phyloP scores from a whole-genome alignment of 2,329 filamentous ascomycete genomes.

The Paracoccidioides lutzii region DNA sequence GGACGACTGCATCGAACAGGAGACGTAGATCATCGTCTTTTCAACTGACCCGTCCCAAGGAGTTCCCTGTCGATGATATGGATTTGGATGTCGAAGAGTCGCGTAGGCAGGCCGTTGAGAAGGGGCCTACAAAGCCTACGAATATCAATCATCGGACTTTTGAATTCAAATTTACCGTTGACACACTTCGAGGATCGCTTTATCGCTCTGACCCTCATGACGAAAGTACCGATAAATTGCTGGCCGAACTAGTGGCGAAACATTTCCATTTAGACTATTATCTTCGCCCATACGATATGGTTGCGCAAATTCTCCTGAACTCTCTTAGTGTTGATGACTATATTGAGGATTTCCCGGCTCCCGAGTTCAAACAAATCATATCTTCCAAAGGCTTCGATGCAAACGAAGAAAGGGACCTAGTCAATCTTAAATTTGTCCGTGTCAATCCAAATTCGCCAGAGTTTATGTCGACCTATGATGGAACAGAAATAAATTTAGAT shows the following conservation, averaged over 20 bases:
- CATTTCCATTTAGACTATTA: slow-evolving; percentile 80
- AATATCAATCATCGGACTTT: slow-evolving; percentile 83
- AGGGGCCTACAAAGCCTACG: slow-evolving; percentile 37
- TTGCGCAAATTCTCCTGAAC: slow-evolving; percentile 75
- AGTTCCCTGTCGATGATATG: slow-evolving; percentile 63
- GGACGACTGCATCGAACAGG: slow-evolving; percentile 22
- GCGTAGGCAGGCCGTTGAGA: slow-evolving; percentile 18
- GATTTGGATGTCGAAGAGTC: slow-evolving; percentile 45
- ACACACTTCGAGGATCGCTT: slow-evolving; percentile 82
- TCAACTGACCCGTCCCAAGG: slow-evolving; percentile 54
- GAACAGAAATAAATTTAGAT: slow-evolving; percentile 85
- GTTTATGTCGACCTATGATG: slow-evolving; percentile 82
- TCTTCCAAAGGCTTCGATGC: slow-evolving; percentile 65
- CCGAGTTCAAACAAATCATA: slow-evolving; percentile 93
- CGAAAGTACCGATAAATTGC: slow-evolving; percentile 59
- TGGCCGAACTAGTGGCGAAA: slow-evolving; percentile 86
- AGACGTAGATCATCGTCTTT: slow-evolving; percentile 57
- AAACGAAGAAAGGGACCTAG: slow-evolving; percentile 64
- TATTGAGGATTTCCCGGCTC: slow-evolving; percentile 66
- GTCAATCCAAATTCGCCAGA: slow-evolving; percentile 87
- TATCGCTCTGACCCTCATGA: slow-evolving; percentile 75
- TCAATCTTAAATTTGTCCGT: slow-evolving; percentile 77
- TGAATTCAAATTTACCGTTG: slow-evolving; percentile 93
- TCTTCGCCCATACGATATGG: slow-evolving; percentile 81
- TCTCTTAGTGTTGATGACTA: slow-evolving; percentile 88